Conservation (phyloP, 768 basidiomycete genomes). For the Kwoniella heveanensis region DNA sequence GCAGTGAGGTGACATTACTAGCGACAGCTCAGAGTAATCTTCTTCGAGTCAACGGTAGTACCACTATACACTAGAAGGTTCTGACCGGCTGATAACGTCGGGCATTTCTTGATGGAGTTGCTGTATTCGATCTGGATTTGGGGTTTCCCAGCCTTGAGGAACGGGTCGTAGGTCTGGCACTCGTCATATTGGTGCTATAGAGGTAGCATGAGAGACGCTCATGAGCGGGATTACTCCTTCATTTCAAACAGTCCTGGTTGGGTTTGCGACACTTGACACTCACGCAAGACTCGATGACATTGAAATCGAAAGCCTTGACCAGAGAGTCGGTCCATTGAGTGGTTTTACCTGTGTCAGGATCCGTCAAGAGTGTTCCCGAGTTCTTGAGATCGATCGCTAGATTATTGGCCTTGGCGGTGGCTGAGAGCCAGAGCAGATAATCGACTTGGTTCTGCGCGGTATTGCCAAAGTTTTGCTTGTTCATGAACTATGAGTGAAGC, state of each 20-base stretch:
- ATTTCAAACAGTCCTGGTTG: too few relatives aligned
- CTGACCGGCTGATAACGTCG: slow-evolving; percentile 24
- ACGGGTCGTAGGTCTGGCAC: slow-evolving; percentile 36
- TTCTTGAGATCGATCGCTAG: slow-evolving; percentile 40
- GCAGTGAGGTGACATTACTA: too few relatives aligned
- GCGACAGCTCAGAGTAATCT: slow-evolving; percentile 24
- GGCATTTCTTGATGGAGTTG: slow-evolving; percentile 24
- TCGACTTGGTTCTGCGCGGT: slow-evolving; percentile 36
- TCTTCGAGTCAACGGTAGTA: slow-evolving; percentile 10
- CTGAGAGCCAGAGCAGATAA: slow-evolving; percentile 40
- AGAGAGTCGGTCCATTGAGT: slow-evolving; percentile 22
- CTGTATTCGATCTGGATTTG: slow-evolving; percentile 41
- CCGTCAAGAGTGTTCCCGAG: slow-evolving; percentile 27
- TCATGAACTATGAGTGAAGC: slow-evolving; percentile 19
- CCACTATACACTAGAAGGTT: slow-evolving; percentile 24
- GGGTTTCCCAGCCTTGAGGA: slow-evolving; percentile 39
- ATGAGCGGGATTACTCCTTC: too few relatives aligned
- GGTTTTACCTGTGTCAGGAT: slow-evolving; percentile 11
- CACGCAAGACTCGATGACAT: slow-evolving; percentile 45
- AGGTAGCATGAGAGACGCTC: neutral
- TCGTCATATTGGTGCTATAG: slow-evolving; percentile 31
- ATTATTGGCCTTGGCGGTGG: slow-evolving; percentile 23
- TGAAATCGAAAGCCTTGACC: slow-evolving; percentile 39
- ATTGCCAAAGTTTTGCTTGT: slow-evolving; percentile 33
- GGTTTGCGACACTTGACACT: slow-evolving; percentile 19